A percentile compares a stretch with the other conserved stretches of the same genome.
These are phyloP conservation scores for Didymella glomerata DNA, from an alignment of 2,329 filamentous ascomycete species.

Conservation along the genomic window DNA sequence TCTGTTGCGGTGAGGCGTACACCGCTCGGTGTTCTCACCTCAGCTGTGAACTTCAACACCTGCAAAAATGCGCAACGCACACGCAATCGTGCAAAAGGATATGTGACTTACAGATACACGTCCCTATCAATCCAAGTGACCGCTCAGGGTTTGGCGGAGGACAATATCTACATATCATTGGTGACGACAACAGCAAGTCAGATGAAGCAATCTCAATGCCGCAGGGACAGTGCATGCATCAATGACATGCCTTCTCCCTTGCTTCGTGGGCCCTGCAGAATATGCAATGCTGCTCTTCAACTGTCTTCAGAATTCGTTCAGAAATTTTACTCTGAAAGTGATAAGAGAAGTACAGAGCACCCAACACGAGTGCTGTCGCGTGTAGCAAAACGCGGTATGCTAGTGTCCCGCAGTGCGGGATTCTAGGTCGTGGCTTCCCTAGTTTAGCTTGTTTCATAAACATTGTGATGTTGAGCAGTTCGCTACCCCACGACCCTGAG, in stretches of 20 bases:
- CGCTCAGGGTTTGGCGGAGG: neutral
- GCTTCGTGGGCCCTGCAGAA: conserved; percentile 6
- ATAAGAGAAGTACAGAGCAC: neutral
- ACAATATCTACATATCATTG: neutral
- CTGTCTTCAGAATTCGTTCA: neutral
- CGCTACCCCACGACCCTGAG: conserved; percentile 15
- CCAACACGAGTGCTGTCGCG: conserved; percentile 5
- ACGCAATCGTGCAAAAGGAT: too few relatives aligned
- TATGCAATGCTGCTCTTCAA: neutral
- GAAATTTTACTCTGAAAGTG: neutral
- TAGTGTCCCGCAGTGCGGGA: conserved; percentile 6
- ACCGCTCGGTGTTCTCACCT: neutral
- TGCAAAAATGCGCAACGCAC: neutral
- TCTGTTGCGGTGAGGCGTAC: neutral
- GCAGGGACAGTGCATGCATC: conserved; percentile 12
- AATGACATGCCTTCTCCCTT: conserved; percentile 13
- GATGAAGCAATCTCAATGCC: conserved; percentile 10
- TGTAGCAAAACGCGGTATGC: conserved; percentile 3
- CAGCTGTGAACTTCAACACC: neutral
- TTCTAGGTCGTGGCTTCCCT: neutral
- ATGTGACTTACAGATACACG: neutral
- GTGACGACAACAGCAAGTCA: conserved; percentile 4
- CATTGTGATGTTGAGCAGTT: conserved; percentile 14
- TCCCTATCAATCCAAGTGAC: neutral
- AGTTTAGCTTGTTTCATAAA: conserved; percentile 19